Evolutionary conservation across 768 basidiomycete genomes (phyloP), one percentile per base, ranked within the genome.

Genomic region (Suillus sp.): DNA sequence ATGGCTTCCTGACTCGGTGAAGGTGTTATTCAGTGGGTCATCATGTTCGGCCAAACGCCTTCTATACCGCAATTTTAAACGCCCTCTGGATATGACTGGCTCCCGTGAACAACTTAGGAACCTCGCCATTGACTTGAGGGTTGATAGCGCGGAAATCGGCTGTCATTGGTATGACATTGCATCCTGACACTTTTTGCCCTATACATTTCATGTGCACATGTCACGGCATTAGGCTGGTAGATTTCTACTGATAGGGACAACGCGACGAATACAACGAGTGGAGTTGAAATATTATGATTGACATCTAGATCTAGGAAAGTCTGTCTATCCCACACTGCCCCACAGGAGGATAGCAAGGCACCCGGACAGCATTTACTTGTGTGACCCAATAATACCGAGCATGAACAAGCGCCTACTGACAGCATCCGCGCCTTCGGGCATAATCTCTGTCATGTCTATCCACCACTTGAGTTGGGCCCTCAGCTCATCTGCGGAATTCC

Each of bases 381-480:
- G 72, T 14, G 72, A 70, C 25, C 72, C 81, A 55, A 78, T 72
- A 59, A 74, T 59, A 30, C 79, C 77, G 32, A 88, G 74, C 40
- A 89, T 76, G 63, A 78, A 74, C 56, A 90, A 72, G 22, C 89
- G 85, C 55, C 82, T 80, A 27, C 80, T 74, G 58, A 85, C 62
- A 3, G 78, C 70, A 61, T 79, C 76, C 18, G 79, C 77, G 16
- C 75, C 73, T 18, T 75, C 61, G 30, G 68, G 69, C 16, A 74
- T 68, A 51, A 75, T 69, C 55, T 79, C 77, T 11, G 83, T 78
- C 32, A 77, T 78, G 37, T 84, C 79, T 40, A 92, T 74, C 91
- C 91, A 92, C 86, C 86, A 86, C 54, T 78, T 73, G 13, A 92
- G 76, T 48, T 80, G 82, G 14, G 79, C 73, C 64, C 81, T 79